Percentiles rank a stretch among this genome's conserved stretches.
Evolutionary conservation across 1,139 yeast species (phyloP).

Genomic region (Candida tetrigidarum): DNA sequence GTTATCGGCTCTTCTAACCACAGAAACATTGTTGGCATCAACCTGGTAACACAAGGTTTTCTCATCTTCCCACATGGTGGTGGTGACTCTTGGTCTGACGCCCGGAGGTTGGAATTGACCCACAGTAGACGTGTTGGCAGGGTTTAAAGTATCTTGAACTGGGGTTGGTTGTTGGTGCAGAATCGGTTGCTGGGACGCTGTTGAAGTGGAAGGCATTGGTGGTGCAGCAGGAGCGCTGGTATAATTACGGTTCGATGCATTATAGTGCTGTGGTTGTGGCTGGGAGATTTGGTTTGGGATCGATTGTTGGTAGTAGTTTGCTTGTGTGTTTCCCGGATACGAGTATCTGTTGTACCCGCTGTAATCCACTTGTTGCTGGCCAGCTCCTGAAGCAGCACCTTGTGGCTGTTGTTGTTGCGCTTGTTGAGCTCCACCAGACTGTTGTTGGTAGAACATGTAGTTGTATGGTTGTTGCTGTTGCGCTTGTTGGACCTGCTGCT

Average conservation of each 20-base stretch:
- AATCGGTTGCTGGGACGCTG: conserved; percentile 13
- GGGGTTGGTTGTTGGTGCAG: conserved; percentile 19
- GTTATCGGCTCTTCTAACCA: conserved; percentile 89
- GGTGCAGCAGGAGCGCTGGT: conserved; percentile 13
- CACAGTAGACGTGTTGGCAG: conserved; percentile 38
- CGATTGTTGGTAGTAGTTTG: conserved; percentile 20
- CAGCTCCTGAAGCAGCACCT: not conserved
- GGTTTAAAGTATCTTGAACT: conserved; percentile 26
- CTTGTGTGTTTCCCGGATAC: conserved; percentile 17
- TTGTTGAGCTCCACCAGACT: conserved; percentile 16
- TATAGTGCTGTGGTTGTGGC: conserved; percentile 23
- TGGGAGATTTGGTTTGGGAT: conserved; percentile 22
- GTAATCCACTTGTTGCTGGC: conserved; percentile 15
- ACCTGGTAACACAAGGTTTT: conserved; percentile 94
- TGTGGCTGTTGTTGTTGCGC: conserved; percentile 13
- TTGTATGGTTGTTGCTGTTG: conserved; percentile 22
- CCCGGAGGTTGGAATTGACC: conserved; percentile 57
- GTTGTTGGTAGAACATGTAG: conserved; percentile 26
- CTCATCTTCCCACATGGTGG: conserved; percentile 98
- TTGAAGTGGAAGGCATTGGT: conserved; percentile 10
- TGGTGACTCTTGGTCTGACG: conserved; percentile 83
- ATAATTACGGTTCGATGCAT: conserved; percentile 14
- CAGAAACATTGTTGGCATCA: conserved; percentile 89
- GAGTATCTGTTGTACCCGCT: conserved; percentile 13
- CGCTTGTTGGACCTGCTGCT: conserved; percentile 15